Evolutionary conservation across 1,284 basidiomycete genomes (phyloP).

Genomic region (Moniliophthora roreri): DNA sequence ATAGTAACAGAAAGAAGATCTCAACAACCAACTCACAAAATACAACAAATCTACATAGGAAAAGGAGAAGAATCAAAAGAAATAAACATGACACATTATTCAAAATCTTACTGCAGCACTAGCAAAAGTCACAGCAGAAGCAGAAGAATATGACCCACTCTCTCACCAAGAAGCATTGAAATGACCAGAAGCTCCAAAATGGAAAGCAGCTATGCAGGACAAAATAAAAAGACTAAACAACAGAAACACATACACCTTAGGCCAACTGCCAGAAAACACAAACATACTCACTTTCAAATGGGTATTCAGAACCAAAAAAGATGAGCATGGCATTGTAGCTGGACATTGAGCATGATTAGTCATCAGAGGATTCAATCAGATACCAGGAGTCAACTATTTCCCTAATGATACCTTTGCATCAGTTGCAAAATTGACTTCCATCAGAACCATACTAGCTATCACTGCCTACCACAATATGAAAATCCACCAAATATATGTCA

Average conservation of each 20-base stretch:
- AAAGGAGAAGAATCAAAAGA: not conserved
- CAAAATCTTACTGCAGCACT: not conserved
- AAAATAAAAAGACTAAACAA: constrained; percentile 17
- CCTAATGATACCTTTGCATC: constrained; percentile 1
- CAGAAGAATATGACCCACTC: not conserved
- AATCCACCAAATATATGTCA: constrained; percentile 4
- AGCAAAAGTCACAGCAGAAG: not conserved
- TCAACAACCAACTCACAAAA: no score
- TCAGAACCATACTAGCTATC: constrained; percentile 21
- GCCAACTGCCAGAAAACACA: no score
- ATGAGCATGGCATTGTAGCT: not conserved
- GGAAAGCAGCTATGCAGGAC: not conserved
- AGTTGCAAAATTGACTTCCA: constrained; percentile 7
- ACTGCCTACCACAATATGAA: constrained; percentile 24
- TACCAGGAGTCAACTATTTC: constrained; percentile 2
- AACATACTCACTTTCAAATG: constrained; percentile 1
- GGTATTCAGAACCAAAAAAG: constrained; percentile 1
- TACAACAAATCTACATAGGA: not conserved
- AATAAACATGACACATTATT: not conserved
- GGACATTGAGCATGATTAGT: not conserved
- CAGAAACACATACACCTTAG: constrained; percentile 39
- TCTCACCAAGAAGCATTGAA: not conserved
- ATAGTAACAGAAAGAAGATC: no score
- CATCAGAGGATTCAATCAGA: not conserved
- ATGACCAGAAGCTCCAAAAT: not conserved